These are phyloP conservation scores for Aspergillus sp. DNA, from an alignment of 2,329 filamentous ascomycete species.

Conservation along the genomic window DNA sequence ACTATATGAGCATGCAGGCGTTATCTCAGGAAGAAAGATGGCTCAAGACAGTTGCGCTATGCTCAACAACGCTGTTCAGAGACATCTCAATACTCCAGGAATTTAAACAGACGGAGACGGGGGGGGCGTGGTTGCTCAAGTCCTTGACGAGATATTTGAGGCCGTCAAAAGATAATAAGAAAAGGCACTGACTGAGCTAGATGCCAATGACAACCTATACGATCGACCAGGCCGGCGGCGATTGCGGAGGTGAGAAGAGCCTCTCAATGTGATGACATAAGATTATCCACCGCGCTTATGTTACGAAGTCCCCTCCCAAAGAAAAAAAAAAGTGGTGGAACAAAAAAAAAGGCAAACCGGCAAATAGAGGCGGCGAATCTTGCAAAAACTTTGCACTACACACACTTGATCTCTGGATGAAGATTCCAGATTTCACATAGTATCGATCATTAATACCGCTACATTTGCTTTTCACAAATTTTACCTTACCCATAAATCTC, in stretches of 20 bases:
- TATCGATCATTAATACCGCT: background rate
- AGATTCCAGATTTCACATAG: background rate
- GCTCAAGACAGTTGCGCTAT: slow-evolving; percentile 26
- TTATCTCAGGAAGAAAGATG: slow-evolving; percentile 23
- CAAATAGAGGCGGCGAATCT: background rate
- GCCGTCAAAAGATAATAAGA: background rate
- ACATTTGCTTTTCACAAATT: background rate
- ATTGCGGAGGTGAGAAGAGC: slow-evolving; percentile 24
- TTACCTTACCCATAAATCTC: slow-evolving; percentile 3
- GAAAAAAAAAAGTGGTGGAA: background rate
- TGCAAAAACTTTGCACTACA: background rate
- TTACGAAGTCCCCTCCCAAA: background rate
- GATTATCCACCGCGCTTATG: slow-evolving; percentile 12
- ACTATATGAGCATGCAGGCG: slow-evolving; percentile 11
- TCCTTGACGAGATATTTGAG: background rate
- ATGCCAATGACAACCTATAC: background rate
- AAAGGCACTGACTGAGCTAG: background rate
- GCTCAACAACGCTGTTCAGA: slow-evolving; percentile 23
- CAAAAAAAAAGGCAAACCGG: background rate
- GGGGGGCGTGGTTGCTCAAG: background rate
- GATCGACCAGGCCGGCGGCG: slow-evolving; percentile 8
- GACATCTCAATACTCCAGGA: slow-evolving; percentile 31
- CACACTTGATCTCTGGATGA: background rate
- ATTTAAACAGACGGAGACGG: background rate
- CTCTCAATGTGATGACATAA: slow-evolving; percentile 38